phyloP scores from a whole-genome alignment of 257 asterid species.

The Solanum bukasovii region DNA sequence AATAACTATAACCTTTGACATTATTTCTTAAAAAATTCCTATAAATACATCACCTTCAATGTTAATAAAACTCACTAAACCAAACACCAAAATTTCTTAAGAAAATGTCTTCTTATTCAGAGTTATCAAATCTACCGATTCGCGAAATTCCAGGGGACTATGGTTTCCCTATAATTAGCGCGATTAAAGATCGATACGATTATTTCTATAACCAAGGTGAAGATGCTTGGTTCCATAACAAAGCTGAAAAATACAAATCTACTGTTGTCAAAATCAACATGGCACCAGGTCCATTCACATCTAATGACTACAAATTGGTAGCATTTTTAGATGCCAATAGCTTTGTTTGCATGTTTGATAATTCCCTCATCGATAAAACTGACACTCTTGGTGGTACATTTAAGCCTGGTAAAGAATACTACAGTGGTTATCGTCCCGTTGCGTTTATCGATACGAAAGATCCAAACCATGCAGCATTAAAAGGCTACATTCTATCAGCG shows the following conservation, averaged over 20 bases:
- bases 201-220: conserved; percentile 36
- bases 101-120: conserved; percentile 7
- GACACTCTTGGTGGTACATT: conserved; percentile 72
- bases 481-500: conserved; percentile 23
- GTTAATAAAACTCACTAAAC: not conserved
- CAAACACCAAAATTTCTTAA: not conserved
- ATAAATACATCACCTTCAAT: not conserved
- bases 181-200: conserved; percentile 35
- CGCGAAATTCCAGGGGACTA: conserved; percentile 41
- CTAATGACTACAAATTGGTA: conserved; percentile 18
- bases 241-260: conserved; percentile 34
- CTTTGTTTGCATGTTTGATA: too few relatives aligned
- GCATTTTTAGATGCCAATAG: too few relatives aligned
- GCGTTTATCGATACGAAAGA: conserved; percentile 61
- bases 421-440: conserved; percentile 61
- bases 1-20: not conserved
- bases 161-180: conserved; percentile 38
- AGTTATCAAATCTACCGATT: conserved; percentile 18
- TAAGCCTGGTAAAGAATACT: conserved; percentile 52
- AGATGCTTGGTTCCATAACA: conserved; percentile 33
- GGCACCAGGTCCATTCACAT: conserved; percentile 55
- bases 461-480: conserved; percentile 34
- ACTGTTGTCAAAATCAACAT: conserved; percentile 34
- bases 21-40: not conserved
- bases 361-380: conserved; percentile 36